These are phyloP conservation scores for Setomelanomma holmii DNA, from an alignment of 2,329 filamentous ascomycete genomes.

Conservation along the genomic window DNA sequence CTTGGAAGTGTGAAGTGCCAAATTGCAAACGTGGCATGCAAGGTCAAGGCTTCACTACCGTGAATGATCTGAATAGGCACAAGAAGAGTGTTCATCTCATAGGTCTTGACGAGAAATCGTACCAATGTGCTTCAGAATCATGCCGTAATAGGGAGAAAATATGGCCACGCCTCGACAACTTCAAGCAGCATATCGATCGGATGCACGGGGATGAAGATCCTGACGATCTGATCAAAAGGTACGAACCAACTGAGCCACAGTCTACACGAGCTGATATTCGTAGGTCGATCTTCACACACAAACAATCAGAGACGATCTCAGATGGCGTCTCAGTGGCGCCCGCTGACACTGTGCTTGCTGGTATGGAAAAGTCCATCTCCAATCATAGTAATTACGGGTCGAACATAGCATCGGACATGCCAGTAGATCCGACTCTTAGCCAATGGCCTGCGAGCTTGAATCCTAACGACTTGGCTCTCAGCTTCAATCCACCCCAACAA, in stretches of 20 bases:
- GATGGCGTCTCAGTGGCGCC: slow-evolving; percentile 25
- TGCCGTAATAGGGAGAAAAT: slow-evolving; percentile 70
- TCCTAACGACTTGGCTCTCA: neutral
- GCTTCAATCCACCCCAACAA: neutral
- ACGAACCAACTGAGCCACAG: slow-evolving; percentile 6
- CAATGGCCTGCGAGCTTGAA: slow-evolving; percentile 18
- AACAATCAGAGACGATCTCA: slow-evolving; percentile 5
- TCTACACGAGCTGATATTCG: slow-evolving; percentile 16
- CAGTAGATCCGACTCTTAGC: slow-evolving; percentile 26
- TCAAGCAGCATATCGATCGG: slow-evolving; percentile 76
- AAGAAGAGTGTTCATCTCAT: slow-evolving; percentile 72
- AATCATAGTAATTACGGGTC: slow-evolving; percentile 18
- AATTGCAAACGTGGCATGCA: slow-evolving; percentile 65
- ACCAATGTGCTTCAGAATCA: slow-evolving; percentile 63
- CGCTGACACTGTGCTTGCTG: slow-evolving; percentile 40
- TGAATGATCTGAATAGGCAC: slow-evolving; percentile 84
- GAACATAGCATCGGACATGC: slow-evolving; percentile 27
- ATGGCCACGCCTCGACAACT: slow-evolving; percentile 87
- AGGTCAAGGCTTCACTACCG: slow-evolving; percentile 74
- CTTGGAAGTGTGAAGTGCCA: slow-evolving; percentile 65
- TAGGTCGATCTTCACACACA: slow-evolving; percentile 33
- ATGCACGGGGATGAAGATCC: slow-evolving; percentile 65
- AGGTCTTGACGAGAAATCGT: slow-evolving; percentile 53
- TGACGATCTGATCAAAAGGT: slow-evolving; percentile 58
- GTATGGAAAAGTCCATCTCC: slow-evolving; percentile 33